Evolutionary conservation across 768 basidiomycete species (phyloP).

Genomic region (Hypholoma sublateritium): DNA sequence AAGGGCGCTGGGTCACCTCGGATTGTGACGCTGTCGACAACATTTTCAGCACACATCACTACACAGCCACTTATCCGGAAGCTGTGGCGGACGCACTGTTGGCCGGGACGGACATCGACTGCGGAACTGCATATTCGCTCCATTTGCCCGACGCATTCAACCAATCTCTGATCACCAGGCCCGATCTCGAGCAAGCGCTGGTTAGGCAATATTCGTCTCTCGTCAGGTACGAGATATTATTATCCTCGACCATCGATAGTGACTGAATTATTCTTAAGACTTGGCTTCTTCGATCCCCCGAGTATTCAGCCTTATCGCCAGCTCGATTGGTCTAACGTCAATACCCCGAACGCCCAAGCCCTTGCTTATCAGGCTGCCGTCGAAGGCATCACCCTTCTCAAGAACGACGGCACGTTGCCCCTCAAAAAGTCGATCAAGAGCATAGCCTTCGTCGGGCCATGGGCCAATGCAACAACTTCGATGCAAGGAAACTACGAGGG

Average conservation of each 20-base stretch:
- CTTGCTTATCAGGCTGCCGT: conserved; percentile 52
- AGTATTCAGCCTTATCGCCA: conserved; percentile 50
- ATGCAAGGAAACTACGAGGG: conserved; percentile 64
- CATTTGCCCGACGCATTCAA: conserved; percentile 49
- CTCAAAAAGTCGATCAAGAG: conserved; percentile 43
- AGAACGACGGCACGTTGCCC: conserved; percentile 63
- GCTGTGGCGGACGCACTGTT: conserved; percentile 51
- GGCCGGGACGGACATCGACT: conserved; percentile 57
- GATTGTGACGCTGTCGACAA: conserved; percentile 58
- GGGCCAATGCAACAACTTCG: conserved; percentile 52
- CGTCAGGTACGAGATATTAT: conserved; percentile 37
- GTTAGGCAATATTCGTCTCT: conserved; percentile 52
- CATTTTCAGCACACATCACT: conserved; percentile 52
- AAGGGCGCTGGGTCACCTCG: conserved; percentile 53
- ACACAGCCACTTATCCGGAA: conserved; percentile 39
- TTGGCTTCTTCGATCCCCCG: conserved; percentile 58
- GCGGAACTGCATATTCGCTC: conserved; percentile 45
- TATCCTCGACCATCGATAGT: neutral
- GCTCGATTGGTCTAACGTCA: conserved; percentile 47
- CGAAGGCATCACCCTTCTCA: conserved; percentile 58
- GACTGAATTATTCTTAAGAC: conserved; percentile 26
- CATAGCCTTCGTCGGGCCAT: conserved; percentile 61
- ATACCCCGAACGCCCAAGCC: conserved; percentile 43
- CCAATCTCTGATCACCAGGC: conserved; percentile 43
- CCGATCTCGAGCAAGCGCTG: conserved; percentile 42